Evolutionary conservation across 768 basidiomycete species (phyloP).

Genomic region (Mycena albidolilacea): DNA sequence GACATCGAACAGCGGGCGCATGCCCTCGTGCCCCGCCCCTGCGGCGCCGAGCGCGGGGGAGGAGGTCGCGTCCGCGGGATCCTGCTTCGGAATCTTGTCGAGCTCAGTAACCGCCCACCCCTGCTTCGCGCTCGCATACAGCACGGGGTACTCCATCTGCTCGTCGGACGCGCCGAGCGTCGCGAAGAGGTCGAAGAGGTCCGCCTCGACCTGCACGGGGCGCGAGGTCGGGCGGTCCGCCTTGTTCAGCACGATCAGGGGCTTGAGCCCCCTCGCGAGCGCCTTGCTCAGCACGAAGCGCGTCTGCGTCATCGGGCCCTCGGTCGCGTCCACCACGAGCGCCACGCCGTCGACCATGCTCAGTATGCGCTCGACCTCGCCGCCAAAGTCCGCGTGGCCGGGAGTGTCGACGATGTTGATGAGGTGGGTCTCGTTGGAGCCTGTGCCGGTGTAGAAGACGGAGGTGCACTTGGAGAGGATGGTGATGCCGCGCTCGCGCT

Average conservation of each 20-base stretch:
- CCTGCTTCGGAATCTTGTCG: slow-evolving; percentile 15
- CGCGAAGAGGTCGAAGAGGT: slow-evolving; percentile 66
- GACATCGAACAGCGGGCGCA: slow-evolving; percentile 63
- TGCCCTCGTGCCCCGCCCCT: slow-evolving; percentile 44
- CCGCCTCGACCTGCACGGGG: slow-evolving; percentile 62
- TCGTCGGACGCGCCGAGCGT: slow-evolving; percentile 66
- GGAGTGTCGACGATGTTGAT: slow-evolving; percentile 76
- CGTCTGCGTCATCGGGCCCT: slow-evolving; percentile 75
- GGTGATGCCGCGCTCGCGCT: slow-evolving; percentile 74
- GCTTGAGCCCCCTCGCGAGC: slow-evolving; percentile 57
- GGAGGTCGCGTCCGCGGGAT: slow-evolving; percentile 3
- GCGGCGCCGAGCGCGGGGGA: neutral
- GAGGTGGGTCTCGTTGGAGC: slow-evolving; percentile 45
- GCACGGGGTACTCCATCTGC: slow-evolving; percentile 65
- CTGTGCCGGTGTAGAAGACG: slow-evolving; percentile 56
- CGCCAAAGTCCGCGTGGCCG: slow-evolving; percentile 75
- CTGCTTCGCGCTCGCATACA: slow-evolving; percentile 67
- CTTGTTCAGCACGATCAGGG: slow-evolving; percentile 67
- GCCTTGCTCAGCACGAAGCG: slow-evolving; percentile 67
- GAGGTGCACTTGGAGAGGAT: slow-evolving; percentile 74
- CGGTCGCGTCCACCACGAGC: slow-evolving; percentile 72
- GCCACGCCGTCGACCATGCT: slow-evolving; percentile 76
- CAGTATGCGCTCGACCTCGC: slow-evolving; percentile 73
- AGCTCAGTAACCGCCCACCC: slow-evolving; percentile 57
- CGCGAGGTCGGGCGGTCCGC: slow-evolving; percentile 62